Base-by-base conservation (phyloP, 176 grass and related monocot genomes). In the Pontederia paniculata region DNA sequence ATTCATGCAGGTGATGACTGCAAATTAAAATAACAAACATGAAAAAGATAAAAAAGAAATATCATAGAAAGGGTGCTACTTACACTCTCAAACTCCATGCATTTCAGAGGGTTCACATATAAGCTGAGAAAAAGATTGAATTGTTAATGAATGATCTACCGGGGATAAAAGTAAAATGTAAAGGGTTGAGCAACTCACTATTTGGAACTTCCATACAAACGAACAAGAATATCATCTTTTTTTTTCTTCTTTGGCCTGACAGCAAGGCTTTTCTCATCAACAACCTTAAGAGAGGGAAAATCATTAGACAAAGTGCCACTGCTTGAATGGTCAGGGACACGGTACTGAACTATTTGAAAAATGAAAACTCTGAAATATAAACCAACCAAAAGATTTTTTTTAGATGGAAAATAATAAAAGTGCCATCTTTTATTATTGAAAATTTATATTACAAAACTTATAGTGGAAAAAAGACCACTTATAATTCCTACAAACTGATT, bases 201-300 rank as follows among this genome's bases (percentile, higher is more conserved):
- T 70, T 82, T 22, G 51, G 75, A 91, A 58, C 72, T 88, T 54
- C 94, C 94, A 85, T 88, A 98, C 42, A 91, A 69, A 8, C 94
- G 94, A 74, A 87, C 80, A 50, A 88, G 75, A 49, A 67, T 68
- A 74, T 84, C 68, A 80, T 80, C 44, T 31, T 79, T 82, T 3
- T 48, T 57, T 45, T 67, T 88, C 73, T 70, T 91, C 58, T 76
- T 77, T 44, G 75, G 80, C 73, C 84, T 90, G 68, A 56, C 71
- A 60, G 42, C 66, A 52, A 78, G 59, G 71, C 4, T 69, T 73
- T 68, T 69, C 77, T 93, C 81, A 80, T 98, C 78, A 52, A 88
- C 62, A 56, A 98, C 83, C 94, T 98, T 62, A 23, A 28, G 60
- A 61, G 4, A 42, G n/a, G n/a, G 12, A 18, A 69, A 60, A 64